These are phyloP conservation scores for Lichenothelia convexa DNA, from an alignment of 495 filamentous ascomycete species.

Conservation along the genomic window DNA sequence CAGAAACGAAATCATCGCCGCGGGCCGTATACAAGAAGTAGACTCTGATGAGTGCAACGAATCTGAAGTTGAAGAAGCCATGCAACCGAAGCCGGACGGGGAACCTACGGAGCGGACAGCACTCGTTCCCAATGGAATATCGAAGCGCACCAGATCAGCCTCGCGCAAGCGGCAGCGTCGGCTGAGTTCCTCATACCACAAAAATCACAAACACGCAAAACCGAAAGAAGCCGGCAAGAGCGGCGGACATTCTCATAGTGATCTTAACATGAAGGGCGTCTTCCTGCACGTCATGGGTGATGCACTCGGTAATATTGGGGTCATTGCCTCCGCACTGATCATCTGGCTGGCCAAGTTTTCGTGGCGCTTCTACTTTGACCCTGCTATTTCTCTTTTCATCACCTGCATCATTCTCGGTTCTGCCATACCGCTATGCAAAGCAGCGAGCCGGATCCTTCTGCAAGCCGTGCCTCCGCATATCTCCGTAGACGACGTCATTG, in stretches of 20 bases:
- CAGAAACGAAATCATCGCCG: constrained; percentile 75
- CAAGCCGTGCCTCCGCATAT: constrained; percentile 83
- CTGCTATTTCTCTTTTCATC: constrained; percentile 86
- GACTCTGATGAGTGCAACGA: constrained; percentile 35
- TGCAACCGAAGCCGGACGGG: no score
- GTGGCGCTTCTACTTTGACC: constrained; percentile 69
- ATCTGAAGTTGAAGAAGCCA: no score
- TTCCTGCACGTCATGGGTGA: constrained; percentile 93
- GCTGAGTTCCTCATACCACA: constrained; percentile 33
- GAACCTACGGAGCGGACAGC: constrained; percentile 10
- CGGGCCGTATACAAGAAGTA: constrained; percentile 35
- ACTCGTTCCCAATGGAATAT: no score
- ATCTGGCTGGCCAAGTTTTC: constrained; percentile 69
- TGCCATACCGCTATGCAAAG: constrained; percentile 79
- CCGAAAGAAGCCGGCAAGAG: constrained; percentile 43
- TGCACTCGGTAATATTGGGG: constrained; percentile 89
- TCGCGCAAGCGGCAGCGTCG: no score
- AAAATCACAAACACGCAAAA: constrained; percentile 62
- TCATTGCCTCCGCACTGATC: constrained; percentile 78
- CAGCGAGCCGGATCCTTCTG: constrained; percentile 81
- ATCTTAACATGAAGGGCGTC: constrained; percentile 96
- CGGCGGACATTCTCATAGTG: constrained; percentile 55
- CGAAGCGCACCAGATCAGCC: no score
- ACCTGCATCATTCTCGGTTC: constrained; percentile 85
- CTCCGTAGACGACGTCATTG: constrained; percentile 73